These are phyloP conservation scores for Plasmodium malariae DNA, from an alignment of 169 alveolate species.

Conservation along the genomic window DNA sequence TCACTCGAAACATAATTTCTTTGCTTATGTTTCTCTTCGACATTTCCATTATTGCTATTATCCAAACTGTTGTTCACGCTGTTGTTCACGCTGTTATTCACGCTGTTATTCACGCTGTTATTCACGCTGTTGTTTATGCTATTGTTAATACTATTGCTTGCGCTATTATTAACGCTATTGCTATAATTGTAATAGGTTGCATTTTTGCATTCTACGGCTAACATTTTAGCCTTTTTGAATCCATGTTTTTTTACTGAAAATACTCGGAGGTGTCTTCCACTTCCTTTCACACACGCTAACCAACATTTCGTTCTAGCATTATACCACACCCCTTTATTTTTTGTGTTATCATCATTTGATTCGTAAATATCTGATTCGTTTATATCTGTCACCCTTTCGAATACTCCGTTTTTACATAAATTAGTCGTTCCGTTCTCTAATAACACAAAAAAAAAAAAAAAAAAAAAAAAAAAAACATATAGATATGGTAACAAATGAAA, in stretches of 20 bases:
- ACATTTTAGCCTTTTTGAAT: slow-evolving; percentile 45
- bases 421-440: slow-evolving; percentile 1
- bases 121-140: neutral
- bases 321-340: slow-evolving; percentile 68
- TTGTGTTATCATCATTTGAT: slow-evolving; percentile 37
- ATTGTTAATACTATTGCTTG: neutral
- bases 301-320: slow-evolving; percentile 72
- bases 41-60: neutral
- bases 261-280: slow-evolving; percentile 71
- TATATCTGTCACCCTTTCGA: slow-evolving; percentile 6
- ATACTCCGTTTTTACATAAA: neutral
- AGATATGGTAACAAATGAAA: neutral
- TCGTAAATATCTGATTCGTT: slow-evolving; percentile 19
- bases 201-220: slow-evolving; percentile 68
- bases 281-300: slow-evolving; percentile 72
- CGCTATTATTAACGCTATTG: neutral
- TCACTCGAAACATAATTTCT: too few species aligned
- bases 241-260: slow-evolving; percentile 70
- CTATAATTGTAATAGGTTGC: slow-evolving; percentile 19
- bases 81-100: neutral
- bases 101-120: neutral
- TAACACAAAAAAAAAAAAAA: neutral
- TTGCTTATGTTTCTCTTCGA: neutral
- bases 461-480: neutral
- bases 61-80: neutral